Base-by-base conservation (phyloP, 768 basidiomycete genomes). In the Pleurotus ostreatus region DNA sequence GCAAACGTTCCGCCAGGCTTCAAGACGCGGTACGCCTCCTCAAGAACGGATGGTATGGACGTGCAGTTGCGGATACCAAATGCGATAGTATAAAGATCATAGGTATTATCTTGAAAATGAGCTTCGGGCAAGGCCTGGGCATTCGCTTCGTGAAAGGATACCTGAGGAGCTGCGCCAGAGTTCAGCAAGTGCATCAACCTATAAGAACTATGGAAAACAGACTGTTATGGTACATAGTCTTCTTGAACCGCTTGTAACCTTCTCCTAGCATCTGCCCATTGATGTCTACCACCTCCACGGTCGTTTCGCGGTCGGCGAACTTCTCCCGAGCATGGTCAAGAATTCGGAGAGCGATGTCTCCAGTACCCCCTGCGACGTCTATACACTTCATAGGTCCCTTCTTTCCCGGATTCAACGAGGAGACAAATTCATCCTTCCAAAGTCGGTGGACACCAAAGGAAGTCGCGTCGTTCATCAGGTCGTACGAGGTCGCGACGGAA, bases 211-310 rank as follows among this genome's bases (percentile, higher is more conserved):
- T 30, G 55, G 15, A 37, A 58, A 22, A 74, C 84, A 71, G 63
- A 98, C 96, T 96, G 65, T 91, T 92, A 71, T 98, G 89, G 70
- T 98, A 99, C 89, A 99, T 95, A 1, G 96, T 98, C 78, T 92
- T 88, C 63, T 94, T 94, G 70, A 98, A 94, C 43, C 94, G 77
- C 65, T 82, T 88, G 70, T 83, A 81, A 2, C 97, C 97, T 67
- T 96, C 95, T 60, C 88, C 83, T 61, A 99, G 78, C 97, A 98
- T 99, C 66, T 95, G 88, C 1, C 81, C 82, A 65, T 98, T 99
- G 68, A 99, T 93, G 64, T 99, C 97, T 47, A 94, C 88, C 48
- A 98, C 81, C 48, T 91, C 87, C 0, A 98, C 94, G 40, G 78
- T 83, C 2, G 92, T 89, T 67, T 96, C 93, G 62, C 97, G 78